Evolutionary conservation across 2,329 filamentous ascomycete species (phyloP).

Genomic region (Tolypocladium paradoxum): DNA sequence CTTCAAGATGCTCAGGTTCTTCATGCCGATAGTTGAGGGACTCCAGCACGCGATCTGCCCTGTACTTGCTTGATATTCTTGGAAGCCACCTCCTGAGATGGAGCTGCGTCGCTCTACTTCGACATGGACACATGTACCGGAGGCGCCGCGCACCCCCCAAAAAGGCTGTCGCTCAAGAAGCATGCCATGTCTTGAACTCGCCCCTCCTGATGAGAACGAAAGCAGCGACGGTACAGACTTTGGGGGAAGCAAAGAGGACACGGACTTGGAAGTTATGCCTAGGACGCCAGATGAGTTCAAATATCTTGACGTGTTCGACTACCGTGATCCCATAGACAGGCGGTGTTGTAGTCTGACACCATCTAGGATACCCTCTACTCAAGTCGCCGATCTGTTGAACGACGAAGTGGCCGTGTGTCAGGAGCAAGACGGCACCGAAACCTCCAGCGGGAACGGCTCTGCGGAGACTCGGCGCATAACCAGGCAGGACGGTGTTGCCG

Average conservation of each 20-base stretch:
- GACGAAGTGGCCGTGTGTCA: neutral
- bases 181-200: neutral
- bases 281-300: slow-evolving; percentile 8
- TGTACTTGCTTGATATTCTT: neutral
- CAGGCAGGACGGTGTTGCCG: neutral
- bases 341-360: neutral
- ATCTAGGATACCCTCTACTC: slow-evolving; percentile 11
- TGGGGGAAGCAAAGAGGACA: neutral
- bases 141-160: neutral
- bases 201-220: neutral
- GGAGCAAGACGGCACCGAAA: neutral
- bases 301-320: slow-evolving; percentile 7
- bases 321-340: neutral
- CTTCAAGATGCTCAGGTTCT: neutral
- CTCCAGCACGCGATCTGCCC: neutral
- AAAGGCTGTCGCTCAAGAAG: neutral
- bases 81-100: neutral
- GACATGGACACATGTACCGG: too few relatives aligned
- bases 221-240: too few relatives aligned
- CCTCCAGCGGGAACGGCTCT: too few relatives aligned
- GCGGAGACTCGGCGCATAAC: neutral
- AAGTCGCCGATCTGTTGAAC: neutral
- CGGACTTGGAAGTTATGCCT: neutral
- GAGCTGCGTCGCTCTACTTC: neutral
- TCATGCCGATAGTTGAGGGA: neutral